phyloP scores from a whole-genome alignment of 176 grass and related monocot genomes.

The Areca catechu region DNA sequence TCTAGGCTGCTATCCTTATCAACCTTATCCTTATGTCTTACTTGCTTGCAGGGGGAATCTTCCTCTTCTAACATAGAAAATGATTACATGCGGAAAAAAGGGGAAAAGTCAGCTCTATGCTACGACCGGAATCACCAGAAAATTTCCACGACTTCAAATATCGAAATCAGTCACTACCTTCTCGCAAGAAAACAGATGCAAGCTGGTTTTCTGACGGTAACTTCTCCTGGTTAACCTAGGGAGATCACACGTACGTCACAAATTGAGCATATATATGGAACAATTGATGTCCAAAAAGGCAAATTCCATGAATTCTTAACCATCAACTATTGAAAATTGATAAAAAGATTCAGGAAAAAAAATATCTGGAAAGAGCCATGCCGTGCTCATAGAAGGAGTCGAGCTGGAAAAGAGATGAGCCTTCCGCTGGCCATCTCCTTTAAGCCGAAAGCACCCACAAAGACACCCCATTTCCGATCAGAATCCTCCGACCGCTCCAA shows the following conservation, averaged over 20 bases:
- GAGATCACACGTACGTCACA: background rate
- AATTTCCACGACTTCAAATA: too few species aligned
- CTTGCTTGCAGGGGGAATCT: background rate
- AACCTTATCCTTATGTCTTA: background rate
- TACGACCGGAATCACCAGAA: too few species aligned
- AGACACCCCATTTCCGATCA: slow-evolving; percentile 49
- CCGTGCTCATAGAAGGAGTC: slow-evolving; percentile 37
- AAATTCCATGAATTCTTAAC: slow-evolving; percentile 1
- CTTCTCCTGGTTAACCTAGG: slow-evolving; percentile 8
- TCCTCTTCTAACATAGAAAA: background rate
- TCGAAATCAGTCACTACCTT: slow-evolving; percentile 30
- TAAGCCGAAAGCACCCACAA: slow-evolving; percentile 59
- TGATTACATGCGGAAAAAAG: background rate
- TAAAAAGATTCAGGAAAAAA: background rate
- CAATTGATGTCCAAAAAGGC: background rate
- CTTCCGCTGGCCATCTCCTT: slow-evolving; percentile 8
- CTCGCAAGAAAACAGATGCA: slow-evolving; percentile 45
- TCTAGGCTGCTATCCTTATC: background rate
- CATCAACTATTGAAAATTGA: background rate
- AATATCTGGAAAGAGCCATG: background rate
- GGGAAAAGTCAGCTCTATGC: background rate
- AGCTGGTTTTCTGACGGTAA: too few species aligned
- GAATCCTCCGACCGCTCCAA: background rate
- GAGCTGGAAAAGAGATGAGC: slow-evolving; percentile 25
- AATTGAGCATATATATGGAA: background rate